Evolutionary conservation across 352 stramenopile species (phyloP).

Genomic region (Phytopythium aichiense): DNA sequence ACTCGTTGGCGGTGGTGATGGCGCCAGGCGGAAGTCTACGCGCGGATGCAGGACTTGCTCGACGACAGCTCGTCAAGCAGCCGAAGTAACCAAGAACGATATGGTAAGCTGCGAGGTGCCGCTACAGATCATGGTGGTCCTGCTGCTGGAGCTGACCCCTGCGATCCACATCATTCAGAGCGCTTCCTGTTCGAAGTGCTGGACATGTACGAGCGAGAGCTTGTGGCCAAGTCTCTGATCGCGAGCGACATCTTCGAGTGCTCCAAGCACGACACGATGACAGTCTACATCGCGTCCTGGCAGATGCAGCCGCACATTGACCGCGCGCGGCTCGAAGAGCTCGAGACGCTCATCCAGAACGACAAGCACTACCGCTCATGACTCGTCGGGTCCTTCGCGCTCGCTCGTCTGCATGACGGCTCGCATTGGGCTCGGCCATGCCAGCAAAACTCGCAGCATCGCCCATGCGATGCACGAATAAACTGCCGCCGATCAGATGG

Average conservation of each 20-base stretch:
- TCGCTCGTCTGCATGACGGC: no score
- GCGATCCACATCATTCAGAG: slow-evolving; percentile 25
- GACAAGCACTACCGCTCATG: slow-evolving; percentile 41
- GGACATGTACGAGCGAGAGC: slow-evolving; percentile 74
- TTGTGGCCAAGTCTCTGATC: slow-evolving; percentile 77
- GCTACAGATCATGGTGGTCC: not conserved
- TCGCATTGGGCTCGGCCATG: no score
- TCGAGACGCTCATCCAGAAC: slow-evolving; percentile 59
- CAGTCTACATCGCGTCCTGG: slow-evolving; percentile 77
- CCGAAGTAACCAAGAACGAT: not conserved
- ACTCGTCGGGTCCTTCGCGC: not conserved
- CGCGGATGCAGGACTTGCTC: slow-evolving; percentile 1
- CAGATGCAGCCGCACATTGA: slow-evolving; percentile 85
- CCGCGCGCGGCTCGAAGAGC: slow-evolving; percentile 52
- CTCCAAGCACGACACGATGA: slow-evolving; percentile 59
- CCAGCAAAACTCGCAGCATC: no score
- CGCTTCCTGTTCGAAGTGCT: slow-evolving; percentile 56
- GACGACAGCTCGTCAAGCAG: not conserved
- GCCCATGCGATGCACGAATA: no score
- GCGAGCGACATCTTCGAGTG: slow-evolving; percentile 67
- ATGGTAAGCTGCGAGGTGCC: not conserved
- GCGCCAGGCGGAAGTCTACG: slow-evolving; percentile 33
- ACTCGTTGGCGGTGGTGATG: not conserved
- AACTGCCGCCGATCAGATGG: no score
- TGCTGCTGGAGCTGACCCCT: not conserved